phyloP scores from a whole-genome alignment of 805 yeast genomes.

The Kockiozyma suomiensis region DNA sequence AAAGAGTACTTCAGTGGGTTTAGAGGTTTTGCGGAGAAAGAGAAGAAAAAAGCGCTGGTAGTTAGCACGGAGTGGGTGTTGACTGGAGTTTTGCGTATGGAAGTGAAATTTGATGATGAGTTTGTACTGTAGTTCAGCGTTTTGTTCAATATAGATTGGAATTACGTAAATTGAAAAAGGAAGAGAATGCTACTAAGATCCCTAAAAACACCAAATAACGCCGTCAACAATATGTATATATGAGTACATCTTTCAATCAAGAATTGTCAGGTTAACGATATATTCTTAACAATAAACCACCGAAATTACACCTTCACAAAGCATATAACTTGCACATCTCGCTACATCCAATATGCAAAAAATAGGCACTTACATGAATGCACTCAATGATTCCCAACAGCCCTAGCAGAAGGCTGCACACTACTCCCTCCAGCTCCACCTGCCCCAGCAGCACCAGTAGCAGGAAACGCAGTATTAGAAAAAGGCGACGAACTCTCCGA shows the following conservation, averaged over 20 bases:
- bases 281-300: no score
- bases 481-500: constrained; percentile 3
- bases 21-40: constrained; percentile 8
- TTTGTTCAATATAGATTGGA: neutral
- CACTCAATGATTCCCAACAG: constrained; percentile 4
- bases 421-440: neutral
- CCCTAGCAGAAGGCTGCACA: constrained; percentile 4
- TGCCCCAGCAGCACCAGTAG: neutral
- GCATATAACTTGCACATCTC: no score
- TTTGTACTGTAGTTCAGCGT: constrained; percentile 10
- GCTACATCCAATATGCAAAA: no score
- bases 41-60: constrained; percentile 12
- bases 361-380: no score
- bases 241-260: no score
- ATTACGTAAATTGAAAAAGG: neutral
- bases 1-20: constrained; percentile 21
- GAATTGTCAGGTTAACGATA: no score
- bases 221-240: neutral
- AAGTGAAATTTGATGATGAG: constrained; percentile 27
- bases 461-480: neutral
- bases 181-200: neutral
- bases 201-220: neutral
- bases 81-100: constrained; percentile 35
- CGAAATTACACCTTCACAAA: no score
- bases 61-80: constrained; percentile 36